These are phyloP conservation scores for Gliomastix tumulicola DNA, from an alignment of 2,329 filamentous ascomycete genomes.

Conservation along the genomic window DNA sequence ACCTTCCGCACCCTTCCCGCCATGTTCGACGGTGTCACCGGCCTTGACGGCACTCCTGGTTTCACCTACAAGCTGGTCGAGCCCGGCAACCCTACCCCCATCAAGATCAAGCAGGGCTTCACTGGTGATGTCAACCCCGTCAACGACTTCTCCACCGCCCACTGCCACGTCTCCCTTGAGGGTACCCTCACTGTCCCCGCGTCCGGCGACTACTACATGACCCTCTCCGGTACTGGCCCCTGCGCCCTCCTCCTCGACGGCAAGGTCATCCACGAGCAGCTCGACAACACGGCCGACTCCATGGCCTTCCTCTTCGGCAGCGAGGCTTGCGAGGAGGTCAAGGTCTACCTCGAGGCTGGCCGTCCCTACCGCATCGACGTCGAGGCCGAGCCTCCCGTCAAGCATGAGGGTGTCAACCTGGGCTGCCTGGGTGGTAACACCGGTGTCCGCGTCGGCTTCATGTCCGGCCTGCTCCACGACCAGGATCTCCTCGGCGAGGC, in stretches of 20 bases:
- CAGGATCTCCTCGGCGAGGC: constrained; percentile 24
- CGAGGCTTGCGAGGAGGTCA: constrained; percentile 18
- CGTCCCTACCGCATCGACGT: constrained; percentile 21
- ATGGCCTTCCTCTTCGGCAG: constrained; percentile 8
- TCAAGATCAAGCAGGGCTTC: too few relatives aligned
- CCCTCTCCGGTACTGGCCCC: constrained; percentile 17
- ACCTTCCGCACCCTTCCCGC: too few relatives aligned
- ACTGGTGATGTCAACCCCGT: constrained; percentile 9
- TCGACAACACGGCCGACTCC: constrained; percentile 2
- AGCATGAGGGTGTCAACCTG: constrained; percentile 12
- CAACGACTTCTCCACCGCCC: neutral
- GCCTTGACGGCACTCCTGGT: neutral
- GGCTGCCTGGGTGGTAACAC: constrained; percentile 13
- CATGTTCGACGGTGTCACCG: neutral
- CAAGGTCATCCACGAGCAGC: constrained; percentile 17
- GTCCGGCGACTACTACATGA: constrained; percentile 17
- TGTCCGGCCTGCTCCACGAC: neutral
- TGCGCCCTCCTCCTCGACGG: constrained; percentile 16
- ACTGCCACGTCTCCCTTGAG: neutral
- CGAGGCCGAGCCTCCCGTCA: constrained; percentile 17
- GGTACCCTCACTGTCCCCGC: constrained; percentile 17
- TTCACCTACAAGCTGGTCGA: neutral
- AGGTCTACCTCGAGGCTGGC: constrained; percentile 17
- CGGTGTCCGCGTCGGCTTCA: neutral
- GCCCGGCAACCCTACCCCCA: neutral